Conservation (phyloP, 129 eudicot species). For the Saposhnikovia divaricata region DNA sequence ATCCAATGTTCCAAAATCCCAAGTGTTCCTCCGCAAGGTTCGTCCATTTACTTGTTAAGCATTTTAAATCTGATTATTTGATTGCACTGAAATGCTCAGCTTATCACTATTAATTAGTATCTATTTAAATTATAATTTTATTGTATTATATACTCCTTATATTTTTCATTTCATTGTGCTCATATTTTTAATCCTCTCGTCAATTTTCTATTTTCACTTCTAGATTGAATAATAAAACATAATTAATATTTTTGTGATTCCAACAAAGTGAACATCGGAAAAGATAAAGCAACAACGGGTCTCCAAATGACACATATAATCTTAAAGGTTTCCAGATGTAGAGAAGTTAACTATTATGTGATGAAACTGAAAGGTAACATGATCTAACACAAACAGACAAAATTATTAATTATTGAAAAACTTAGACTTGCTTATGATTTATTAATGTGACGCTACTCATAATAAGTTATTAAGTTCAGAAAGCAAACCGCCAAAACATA, state of each 20-base stretch:
- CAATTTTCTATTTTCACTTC: not conserved
- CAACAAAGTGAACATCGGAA: not conserved
- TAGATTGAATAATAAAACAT: not conserved
- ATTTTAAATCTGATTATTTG: too few species aligned
- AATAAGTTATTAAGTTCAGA: too few species aligned
- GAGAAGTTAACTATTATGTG: not conserved
- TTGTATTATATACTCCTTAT: too few species aligned
- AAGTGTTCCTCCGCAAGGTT: not conserved
- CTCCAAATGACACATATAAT: not conserved
- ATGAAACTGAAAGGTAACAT: not conserved
- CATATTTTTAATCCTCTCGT: too few species aligned
- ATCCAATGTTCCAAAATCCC: not conserved
- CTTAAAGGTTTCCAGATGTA: not conserved
- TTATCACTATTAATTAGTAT: not conserved
- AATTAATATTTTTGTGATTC: not conserved
- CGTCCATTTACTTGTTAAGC: not conserved
- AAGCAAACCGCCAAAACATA: not conserved
- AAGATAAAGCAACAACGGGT: not conserved
- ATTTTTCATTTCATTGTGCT: not conserved
- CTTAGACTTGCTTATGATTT: too few species aligned
- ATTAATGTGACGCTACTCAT: not conserved
- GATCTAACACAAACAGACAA: too few species aligned
- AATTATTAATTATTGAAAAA: too few species aligned
- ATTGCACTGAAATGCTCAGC: not conserved
- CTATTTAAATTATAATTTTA: not conserved